A percentile compares a stretch with the other conserved stretches of the same genome.
Conservation (phyloP, 225 moss, liverwort and hornwort species). For the Physcomitrium patens region DNA sequence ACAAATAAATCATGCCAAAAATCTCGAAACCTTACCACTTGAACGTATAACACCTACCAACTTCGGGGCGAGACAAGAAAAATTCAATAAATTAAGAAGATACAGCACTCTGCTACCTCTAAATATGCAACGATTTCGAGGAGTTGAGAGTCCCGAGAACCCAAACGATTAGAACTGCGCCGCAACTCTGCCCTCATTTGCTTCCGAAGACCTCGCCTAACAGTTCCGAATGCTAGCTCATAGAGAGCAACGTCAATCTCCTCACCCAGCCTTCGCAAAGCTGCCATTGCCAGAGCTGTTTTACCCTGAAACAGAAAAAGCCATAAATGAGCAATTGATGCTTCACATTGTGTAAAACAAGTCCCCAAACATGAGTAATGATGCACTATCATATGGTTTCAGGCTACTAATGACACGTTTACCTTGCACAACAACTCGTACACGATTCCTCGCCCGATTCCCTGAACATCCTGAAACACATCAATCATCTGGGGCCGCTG, state of each 20-base stretch:
- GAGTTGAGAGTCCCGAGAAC: constrained; percentile 72
- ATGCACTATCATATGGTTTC: constrained; percentile 13
- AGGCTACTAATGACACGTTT: constrained; percentile 15
- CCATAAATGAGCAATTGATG: constrained; percentile 18
- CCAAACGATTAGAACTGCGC: constrained; percentile 63
- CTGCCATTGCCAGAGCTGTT: constrained; percentile 87
- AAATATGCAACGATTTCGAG: constrained; percentile 79
- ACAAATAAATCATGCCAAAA: constrained; percentile 25
- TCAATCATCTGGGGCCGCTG: constrained; percentile 66
- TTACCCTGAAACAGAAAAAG: constrained; percentile 66
- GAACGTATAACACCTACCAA: background rate
- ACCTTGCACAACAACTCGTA: constrained; percentile 95
- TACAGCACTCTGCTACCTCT: constrained; percentile 52
- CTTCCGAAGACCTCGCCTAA: constrained; percentile 76
- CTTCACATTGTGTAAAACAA: background rate
- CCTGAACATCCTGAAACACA: constrained; percentile 85
- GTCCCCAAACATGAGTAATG: background rate
- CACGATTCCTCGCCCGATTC: constrained; percentile 88
- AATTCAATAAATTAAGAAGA: constrained; percentile 13
- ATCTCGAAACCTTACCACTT: constrained; percentile 14
- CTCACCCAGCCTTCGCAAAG: constrained; percentile 88
- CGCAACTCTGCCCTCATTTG: constrained; percentile 83
- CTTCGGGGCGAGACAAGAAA: constrained; percentile 14
- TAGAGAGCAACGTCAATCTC: constrained; percentile 84
- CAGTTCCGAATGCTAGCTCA: constrained; percentile 89